Percentiles rank a stretch among this genome's conserved stretches.
These are phyloP conservation scores for Boehmeria nivea DNA, from an alignment of 306 rosid species.

Conservation along the genomic window DNA sequence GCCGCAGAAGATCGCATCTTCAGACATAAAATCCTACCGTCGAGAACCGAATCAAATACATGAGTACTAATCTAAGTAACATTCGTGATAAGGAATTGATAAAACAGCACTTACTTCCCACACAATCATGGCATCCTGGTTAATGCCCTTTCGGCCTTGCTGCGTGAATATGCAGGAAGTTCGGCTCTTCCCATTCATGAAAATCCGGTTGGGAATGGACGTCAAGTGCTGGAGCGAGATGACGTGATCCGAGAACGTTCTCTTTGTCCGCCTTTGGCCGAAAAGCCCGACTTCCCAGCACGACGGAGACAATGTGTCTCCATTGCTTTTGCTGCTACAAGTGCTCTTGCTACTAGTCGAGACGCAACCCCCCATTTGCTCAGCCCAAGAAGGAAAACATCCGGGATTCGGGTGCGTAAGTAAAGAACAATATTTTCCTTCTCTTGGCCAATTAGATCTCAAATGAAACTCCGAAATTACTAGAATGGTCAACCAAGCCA, in stretches of 20 bases:
- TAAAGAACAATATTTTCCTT: constrained; percentile 24
- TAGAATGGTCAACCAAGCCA: constrained; percentile 42
- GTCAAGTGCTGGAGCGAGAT: constrained; percentile 53
- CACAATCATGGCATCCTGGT: constrained; percentile 97
- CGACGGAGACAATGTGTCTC: constrained; percentile 48
- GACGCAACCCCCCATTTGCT: constrained; percentile 83
- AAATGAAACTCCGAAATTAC: constrained; percentile 32
- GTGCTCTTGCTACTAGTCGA: constrained; percentile 78
- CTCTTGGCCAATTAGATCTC: constrained; percentile 43
- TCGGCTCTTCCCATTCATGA: constrained; percentile 71
- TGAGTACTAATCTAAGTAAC: constrained; percentile 6
- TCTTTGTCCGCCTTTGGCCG: constrained; percentile 56
- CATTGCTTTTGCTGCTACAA: constrained; percentile 75
- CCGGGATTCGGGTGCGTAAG: constrained; percentile 8
- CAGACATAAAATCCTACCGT: constrained; percentile 79
- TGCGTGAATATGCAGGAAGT: constrained; percentile 81
- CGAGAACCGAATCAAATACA: constrained; percentile 21
- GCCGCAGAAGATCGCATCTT: constrained; percentile 80
- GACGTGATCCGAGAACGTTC: constrained; percentile 67
- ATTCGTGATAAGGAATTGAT: neutral
- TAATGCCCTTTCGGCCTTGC: constrained; percentile 92
- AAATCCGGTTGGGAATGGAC: constrained; percentile 70
- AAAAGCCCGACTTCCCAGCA: constrained; percentile 37
- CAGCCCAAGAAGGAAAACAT: constrained; percentile 49
- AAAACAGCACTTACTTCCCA: constrained; percentile 77